Percentiles rank a stretch among this genome's conserved stretches.
phyloP scores from a whole-genome alignment of 257 asterid genomes.

The Capsicum pubescens region DNA sequence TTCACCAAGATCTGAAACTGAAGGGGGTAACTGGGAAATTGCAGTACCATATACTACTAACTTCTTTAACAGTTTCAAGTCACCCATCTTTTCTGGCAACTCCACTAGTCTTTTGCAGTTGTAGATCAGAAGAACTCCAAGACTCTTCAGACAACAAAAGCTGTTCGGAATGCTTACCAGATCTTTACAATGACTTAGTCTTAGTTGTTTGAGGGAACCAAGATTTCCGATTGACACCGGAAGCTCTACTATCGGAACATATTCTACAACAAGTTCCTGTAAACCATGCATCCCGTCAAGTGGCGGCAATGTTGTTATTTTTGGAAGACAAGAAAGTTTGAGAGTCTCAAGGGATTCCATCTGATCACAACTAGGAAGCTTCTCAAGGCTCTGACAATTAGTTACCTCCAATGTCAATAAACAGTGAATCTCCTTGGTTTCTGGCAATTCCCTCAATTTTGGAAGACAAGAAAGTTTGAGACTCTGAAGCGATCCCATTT shows the following conservation, averaged over 20 bases:
- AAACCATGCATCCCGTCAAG: not conserved
- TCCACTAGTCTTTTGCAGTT: slow-evolving; percentile 7
- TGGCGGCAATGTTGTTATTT: not conserved
- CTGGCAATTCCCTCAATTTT: slow-evolving; percentile 25
- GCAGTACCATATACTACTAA: slow-evolving; percentile 22
- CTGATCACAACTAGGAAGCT: slow-evolving; percentile 17
- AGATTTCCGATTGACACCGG: slow-evolving; percentile 21
- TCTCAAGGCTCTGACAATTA: slow-evolving; percentile 23
- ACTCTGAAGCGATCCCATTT: slow-evolving; percentile 26
- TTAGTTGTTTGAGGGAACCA: slow-evolving; percentile 21
- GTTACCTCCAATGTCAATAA: slow-evolving; percentile 19
- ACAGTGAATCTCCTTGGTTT: slow-evolving; percentile 13
- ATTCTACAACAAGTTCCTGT: slow-evolving; percentile 17
- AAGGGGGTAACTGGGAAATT: slow-evolving; percentile 5
- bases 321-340: slow-evolving; percentile 26
- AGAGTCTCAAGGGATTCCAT: slow-evolving; percentile 29
- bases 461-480: slow-evolving; percentile 26
- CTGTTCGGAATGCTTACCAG: slow-evolving; percentile 21
- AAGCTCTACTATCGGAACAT: slow-evolving; percentile 24
- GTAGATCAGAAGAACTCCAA: slow-evolving; percentile 3
- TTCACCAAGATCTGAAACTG: slow-evolving; percentile 8
- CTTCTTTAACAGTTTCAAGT: not conserved
- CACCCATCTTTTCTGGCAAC: slow-evolving; percentile 11
- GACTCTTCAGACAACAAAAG: slow-evolving; percentile 22
- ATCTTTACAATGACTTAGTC: slow-evolving; percentile 20